A percentile compares a stretch with the other conserved stretches of the same genome.
These are phyloP conservation scores for Malbranchea zuffiana DNA, from an alignment of 2,329 filamentous ascomycete species.

Conservation along the genomic window DNA sequence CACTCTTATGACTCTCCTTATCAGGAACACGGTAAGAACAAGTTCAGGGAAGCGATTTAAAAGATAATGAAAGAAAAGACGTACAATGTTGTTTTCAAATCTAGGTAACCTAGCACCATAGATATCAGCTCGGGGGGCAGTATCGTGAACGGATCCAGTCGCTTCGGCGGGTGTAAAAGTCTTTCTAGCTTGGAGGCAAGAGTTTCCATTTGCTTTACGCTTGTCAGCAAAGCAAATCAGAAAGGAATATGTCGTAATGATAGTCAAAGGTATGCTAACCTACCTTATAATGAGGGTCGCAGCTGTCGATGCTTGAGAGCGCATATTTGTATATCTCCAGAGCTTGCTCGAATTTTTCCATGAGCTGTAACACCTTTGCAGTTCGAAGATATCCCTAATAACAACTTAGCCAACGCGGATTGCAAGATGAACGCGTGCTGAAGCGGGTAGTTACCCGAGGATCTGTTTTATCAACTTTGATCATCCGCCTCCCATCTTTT, in stretches of 20 bases:
- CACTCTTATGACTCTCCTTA: slow-evolving; percentile 41
- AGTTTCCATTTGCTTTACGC: slow-evolving; percentile 32
- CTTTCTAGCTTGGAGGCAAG: slow-evolving; percentile 38
- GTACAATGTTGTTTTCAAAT: slow-evolving; percentile 42
- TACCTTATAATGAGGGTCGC: slow-evolving; percentile 26
- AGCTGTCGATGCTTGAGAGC: slow-evolving; percentile 41
- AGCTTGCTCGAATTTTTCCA: slow-evolving; percentile 43
- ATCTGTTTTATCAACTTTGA: slow-evolving; percentile 41
- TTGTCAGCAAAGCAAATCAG: slow-evolving; percentile 4
- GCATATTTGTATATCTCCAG: slow-evolving; percentile 48
- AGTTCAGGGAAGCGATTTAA: not conserved
- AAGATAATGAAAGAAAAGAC: slow-evolving; percentile 12
- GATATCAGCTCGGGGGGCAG: slow-evolving; percentile 46
- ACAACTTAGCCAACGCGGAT: too few species aligned
- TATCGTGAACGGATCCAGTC: slow-evolving; percentile 41
- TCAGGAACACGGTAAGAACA: slow-evolving; percentile 4
- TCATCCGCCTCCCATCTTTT: slow-evolving; percentile 47
- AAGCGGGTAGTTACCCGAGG: slow-evolving; percentile 33
- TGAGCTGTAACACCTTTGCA: slow-evolving; percentile 36
- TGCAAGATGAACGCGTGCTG: not conserved
- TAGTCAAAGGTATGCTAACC: slow-evolving; percentile 1
- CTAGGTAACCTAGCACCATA: slow-evolving; percentile 42
- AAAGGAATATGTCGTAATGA: slow-evolving; percentile 10
- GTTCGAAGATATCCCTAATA: slow-evolving; percentile 45
- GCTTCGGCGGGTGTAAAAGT: slow-evolving; percentile 12